A percentile compares a stretch with the other conserved stretches of the same genome.
Evolutionary conservation across 2,329 filamentous ascomycete species (phyloP).

Genomic region (Apiospora sp.): DNA sequence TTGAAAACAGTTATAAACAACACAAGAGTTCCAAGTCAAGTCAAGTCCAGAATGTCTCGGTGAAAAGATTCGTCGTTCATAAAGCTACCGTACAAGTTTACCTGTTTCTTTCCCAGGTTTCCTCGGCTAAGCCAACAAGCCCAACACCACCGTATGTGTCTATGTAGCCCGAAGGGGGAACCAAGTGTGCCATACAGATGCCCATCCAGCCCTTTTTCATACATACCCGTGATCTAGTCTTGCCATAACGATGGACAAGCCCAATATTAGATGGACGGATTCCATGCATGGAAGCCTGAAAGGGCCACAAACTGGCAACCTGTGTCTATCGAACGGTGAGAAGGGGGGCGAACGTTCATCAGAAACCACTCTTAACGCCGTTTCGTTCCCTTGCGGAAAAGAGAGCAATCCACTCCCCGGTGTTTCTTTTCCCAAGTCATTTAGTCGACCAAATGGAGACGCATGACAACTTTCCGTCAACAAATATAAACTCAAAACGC

Average conservation of each 20-base stretch:
- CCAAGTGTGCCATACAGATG: not conserved
- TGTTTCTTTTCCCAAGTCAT: not conserved
- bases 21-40: not conserved
- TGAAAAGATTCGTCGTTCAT: slow-evolving; percentile 10
- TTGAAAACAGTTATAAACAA: not conserved
- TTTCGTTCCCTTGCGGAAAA: slow-evolving; percentile 7
- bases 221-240: not conserved
- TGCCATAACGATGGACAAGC: not conserved
- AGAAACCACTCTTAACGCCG: not conserved
- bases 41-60: not conserved
- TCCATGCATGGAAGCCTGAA: not conserved
- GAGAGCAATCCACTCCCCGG: not conserved
- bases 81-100: slow-evolving; percentile 1
- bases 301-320: not conserved
- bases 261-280: not conserved
- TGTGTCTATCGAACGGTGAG: not conserved
- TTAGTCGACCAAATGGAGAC: not conserved
- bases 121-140: not conserved
- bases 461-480: not conserved
- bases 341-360: not conserved
- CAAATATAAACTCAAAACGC: not conserved
- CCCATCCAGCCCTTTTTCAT: not conserved
- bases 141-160: not conserved
- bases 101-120: slow-evolving; percentile 2
- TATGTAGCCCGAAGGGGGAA: not conserved